Evolutionary conservation across 2,329 filamentous ascomycete species (phyloP).

Genomic region (Cercospora berteroae): DNA sequence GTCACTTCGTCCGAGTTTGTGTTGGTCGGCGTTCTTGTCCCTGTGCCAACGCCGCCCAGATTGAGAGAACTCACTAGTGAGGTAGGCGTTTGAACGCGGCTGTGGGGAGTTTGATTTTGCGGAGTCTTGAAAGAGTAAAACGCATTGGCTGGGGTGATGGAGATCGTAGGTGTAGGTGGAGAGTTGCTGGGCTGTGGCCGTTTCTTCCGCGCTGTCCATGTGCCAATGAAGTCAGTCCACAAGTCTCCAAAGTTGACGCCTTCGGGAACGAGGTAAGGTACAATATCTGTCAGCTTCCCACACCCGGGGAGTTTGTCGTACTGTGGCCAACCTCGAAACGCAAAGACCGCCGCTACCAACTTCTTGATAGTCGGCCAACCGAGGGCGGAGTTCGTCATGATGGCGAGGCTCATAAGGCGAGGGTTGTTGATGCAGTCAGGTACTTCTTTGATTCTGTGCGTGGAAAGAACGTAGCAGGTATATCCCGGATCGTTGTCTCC

Average conservation of each 20-base stretch:
- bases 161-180: neutral
- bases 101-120: neutral
- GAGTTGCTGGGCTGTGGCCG: neutral
- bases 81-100: neutral
- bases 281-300: slow-evolving; percentile 2
- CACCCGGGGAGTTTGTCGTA: slow-evolving; percentile 12
- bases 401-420: slow-evolving; percentile 17
- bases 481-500: slow-evolving; percentile 29
- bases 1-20: neutral
- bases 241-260: neutral
- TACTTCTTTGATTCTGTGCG: slow-evolving; percentile 4
- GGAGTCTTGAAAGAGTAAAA: neutral
- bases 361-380: slow-evolving; percentile 15
- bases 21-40: neutral
- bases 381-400: slow-evolving; percentile 26
- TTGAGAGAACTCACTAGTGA: neutral
- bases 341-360: slow-evolving; percentile 22
- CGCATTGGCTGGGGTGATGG: neutral
- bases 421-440: neutral
- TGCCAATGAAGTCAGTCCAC: slow-evolving; percentile 13
- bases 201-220: slow-evolving; percentile 9
- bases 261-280: slow-evolving; percentile 17
- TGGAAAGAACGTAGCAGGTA: slow-evolving; percentile 23
- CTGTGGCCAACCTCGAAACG: slow-evolving; percentile 19
- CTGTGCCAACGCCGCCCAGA: neutral